A percentile compares a stretch with the other conserved stretches of the same genome.
Evolutionary conservation across 331 rosid species (phyloP).

Genomic region (Stylosanthes scabra): DNA sequence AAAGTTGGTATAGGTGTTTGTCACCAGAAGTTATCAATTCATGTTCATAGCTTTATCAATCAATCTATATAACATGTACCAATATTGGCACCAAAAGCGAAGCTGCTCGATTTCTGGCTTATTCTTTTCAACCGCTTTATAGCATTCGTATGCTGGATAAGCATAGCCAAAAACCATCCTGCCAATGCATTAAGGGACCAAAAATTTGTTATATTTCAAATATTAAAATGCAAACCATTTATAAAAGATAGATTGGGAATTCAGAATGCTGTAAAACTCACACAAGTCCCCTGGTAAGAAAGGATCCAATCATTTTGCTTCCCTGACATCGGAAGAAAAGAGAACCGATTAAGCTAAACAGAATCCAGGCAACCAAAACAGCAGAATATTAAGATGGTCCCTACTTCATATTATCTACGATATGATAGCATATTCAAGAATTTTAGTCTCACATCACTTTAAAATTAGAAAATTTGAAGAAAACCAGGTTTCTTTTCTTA

Average conservation of each 20-base stretch:
- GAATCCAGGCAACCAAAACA: constrained; percentile 33
- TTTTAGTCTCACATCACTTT: background rate
- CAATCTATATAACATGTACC: constrained; percentile 53
- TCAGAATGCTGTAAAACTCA: constrained; percentile 48
- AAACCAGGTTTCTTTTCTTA: background rate
- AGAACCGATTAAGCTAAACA: constrained; percentile 42
- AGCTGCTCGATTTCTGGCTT: constrained; percentile 94
- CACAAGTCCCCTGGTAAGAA: constrained; percentile 95
- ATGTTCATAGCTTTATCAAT: too few relatives aligned
- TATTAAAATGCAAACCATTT: constrained; percentile 11
- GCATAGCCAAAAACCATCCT: constrained; percentile 99
- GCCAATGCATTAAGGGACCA: constrained; percentile 40
- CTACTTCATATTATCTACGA: background rate
- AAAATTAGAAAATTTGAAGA: background rate
- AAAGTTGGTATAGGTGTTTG: constrained; percentile 16
- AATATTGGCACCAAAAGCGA: constrained; percentile 99
- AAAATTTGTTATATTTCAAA: constrained; percentile 10
- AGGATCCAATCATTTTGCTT: constrained; percentile 94
- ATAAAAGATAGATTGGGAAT: background rate
- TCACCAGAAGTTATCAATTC: background rate
- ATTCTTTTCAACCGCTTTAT: constrained; percentile 93
- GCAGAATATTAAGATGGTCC: constrained; percentile 10
- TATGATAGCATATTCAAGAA: constrained; percentile 2
- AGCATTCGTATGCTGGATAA: constrained; percentile 99
- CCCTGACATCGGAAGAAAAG: constrained; percentile 56